Base-by-base conservation (phyloP, 495 filamentous ascomycete species). In the Cercophora sp. region DNA sequence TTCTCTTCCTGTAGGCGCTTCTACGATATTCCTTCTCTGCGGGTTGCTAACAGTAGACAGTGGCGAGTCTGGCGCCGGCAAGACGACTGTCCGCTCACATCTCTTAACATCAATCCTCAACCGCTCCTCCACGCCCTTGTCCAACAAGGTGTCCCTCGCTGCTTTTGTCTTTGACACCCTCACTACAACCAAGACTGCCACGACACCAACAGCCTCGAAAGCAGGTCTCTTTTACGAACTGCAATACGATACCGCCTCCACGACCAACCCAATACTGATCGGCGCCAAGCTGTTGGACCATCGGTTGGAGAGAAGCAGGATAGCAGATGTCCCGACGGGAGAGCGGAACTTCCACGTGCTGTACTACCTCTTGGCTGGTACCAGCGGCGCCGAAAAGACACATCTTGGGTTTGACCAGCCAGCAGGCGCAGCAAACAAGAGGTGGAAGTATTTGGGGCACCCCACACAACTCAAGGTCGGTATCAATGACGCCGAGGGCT, bases 181-280 rank as follows among this genome's bases (percentile, higher is more conserved):
- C 34, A 98, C 93, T 3, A 96, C 93, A 5, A 98, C 92, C n/a
- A 98, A 98, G 74, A 95, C 91, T 15, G 79, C 89, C 16, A 96
- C 91, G 5, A 96, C 91, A 0, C 91, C 91, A 1, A 96, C 89
- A 5, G 93, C 93, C 20, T 96, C 92, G 11, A 96, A 96, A 67
- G 86, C 93, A 5, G 93, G 93, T 51, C 80, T 98, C 11, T 96
- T 96, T 61, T 88, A 89, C 66, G 93, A 98, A 60, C 75, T 98
- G 23, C 93, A 98, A 69, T 98, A 97, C 59, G 91, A 98, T 65
- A 92, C 88, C 5, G 80, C 88, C 2, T 85, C 91, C 0, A 85
- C 86, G 1, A 82, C 85, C 37, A 85, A 81, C 57, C 90, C 91
- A 8, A 83, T 87, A 10, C 74, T 98, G 34, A 88, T 97, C 55